Percentiles rank a stretch among this genome's conserved stretches.
These are phyloP conservation scores for Floccularia luteovirens DNA, from an alignment of 768 basidiomycete genomes.

Conservation along the genomic window DNA sequence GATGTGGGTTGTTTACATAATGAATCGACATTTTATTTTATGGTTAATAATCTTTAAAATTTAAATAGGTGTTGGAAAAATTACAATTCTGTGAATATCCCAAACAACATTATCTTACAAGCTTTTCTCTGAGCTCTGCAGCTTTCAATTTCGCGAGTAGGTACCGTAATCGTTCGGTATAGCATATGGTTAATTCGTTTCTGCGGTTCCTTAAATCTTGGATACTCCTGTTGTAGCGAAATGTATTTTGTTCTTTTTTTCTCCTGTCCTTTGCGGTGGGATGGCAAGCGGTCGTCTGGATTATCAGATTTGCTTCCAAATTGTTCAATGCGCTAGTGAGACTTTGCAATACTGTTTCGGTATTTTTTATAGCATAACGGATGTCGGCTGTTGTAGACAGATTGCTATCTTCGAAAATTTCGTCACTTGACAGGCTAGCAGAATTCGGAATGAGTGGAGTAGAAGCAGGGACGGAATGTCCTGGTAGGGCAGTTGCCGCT, in stretches of 20 bases:
- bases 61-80: too few species aligned
- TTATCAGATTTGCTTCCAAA: constrained; percentile 53
- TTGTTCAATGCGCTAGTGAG: constrained; percentile 63
- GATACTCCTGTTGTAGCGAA: constrained; percentile 41
- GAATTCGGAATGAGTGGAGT: too few species aligned
- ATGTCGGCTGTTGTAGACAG: constrained; percentile 49
- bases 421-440: constrained; percentile 11
- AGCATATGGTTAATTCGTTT: constrained; percentile 60
- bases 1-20: too few species aligned
- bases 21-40: too few species aligned
- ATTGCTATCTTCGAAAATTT: constrained; percentile 46
- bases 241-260: constrained; percentile 10
- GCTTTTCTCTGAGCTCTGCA: constrained; percentile 56
- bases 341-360: constrained; percentile 57
- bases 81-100: neutral
- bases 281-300: too few species aligned
- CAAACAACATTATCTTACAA: constrained; percentile 24
- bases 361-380: constrained; percentile 47
- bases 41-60: too few species aligned
- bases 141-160: constrained; percentile 69
- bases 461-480: too few species aligned
- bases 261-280: neutral
- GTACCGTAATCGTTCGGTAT: constrained; percentile 66
- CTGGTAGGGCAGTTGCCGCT: too few species aligned
- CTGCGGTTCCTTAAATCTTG: constrained; percentile 56